phyloP scores from a whole-genome alignment of 768 basidiomycete species.

The Clavaria fumosa region DNA sequence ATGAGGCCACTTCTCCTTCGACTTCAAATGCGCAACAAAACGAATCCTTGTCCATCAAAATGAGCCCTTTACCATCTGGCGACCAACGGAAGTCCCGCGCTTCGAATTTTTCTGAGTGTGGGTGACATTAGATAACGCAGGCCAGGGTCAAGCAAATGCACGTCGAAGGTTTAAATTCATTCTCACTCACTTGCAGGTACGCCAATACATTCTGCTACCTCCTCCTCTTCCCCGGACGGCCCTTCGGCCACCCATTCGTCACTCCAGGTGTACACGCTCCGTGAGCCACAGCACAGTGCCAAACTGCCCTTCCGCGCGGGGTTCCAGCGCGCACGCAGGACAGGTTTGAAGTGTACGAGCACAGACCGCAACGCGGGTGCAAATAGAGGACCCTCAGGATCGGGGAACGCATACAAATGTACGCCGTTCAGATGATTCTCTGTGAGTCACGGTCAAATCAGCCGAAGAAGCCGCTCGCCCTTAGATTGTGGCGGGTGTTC shows the following conservation, averaged over 20 bases:
- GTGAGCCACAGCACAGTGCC: constrained; percentile 48
- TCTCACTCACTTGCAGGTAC: constrained; percentile 64
- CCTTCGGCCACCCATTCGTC: constrained; percentile 60
- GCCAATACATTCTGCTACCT: constrained; percentile 83
- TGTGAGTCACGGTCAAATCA: constrained; percentile 15
- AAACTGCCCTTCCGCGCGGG: constrained; percentile 65
- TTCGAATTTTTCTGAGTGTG: constrained; percentile 48
- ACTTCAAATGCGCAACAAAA: constrained; percentile 86
- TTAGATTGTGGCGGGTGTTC: constrained; percentile 2
- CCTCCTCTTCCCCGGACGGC: constrained; percentile 34
- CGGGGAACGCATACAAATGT: constrained; percentile 61
- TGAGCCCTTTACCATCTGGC: constrained; percentile 72
- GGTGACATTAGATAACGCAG: background rate
- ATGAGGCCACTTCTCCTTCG: too few relatives aligned
- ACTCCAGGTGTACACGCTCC: constrained; percentile 65
- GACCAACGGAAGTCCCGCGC: constrained; percentile 62
- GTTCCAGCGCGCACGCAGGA: constrained; percentile 66
- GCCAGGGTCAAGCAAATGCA: background rate
- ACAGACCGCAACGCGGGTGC: constrained; percentile 49
- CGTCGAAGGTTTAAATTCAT: constrained; percentile 10
- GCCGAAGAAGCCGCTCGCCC: constrained; percentile 6
- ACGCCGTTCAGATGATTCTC: constrained; percentile 49
- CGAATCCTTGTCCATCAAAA: constrained; percentile 57
- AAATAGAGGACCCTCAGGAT: constrained; percentile 38
- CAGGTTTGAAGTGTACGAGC: constrained; percentile 45